These are phyloP conservation scores for Penicillium manginii DNA, from an alignment of 495 filamentous ascomycete species.

Conservation along the genomic window DNA sequence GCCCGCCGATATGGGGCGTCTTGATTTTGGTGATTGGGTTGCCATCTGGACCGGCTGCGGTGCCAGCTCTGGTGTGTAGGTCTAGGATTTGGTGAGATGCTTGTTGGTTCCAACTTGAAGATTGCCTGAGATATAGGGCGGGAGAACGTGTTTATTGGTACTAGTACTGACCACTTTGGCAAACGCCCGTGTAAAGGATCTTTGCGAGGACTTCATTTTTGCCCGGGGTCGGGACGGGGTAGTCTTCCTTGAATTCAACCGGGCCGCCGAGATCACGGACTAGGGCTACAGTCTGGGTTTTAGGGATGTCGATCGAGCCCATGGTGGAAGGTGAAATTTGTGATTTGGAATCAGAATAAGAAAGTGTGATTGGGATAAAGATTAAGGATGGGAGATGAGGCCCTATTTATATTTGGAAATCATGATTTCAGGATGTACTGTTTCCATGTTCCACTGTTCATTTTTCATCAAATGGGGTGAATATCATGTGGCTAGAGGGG, in stretches of 20 bases:
- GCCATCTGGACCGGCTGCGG: constrained; percentile 45
- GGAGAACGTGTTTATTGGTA: neutral
- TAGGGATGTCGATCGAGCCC: constrained; percentile 33
- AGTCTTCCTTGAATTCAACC: constrained; percentile 49
- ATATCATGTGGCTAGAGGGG: neutral
- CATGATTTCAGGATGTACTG: neutral
- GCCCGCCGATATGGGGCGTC: constrained; percentile 52
- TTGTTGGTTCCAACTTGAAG: neutral
- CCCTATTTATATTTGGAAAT: neutral
- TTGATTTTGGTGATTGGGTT: constrained; percentile 54
- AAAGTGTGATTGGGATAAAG: neutral
- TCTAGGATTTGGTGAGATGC: constrained; percentile 27
- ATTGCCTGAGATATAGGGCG: neutral
- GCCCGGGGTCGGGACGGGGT: constrained; percentile 48
- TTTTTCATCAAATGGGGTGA: neutral
- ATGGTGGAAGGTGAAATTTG: constrained; percentile 13
- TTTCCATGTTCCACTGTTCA: neutral
- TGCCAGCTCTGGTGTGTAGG: constrained; percentile 52
- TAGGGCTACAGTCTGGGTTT: constrained; percentile 50
- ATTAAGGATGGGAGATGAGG: neutral
- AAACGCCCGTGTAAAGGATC: constrained; percentile 53
- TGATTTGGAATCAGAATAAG: neutral
- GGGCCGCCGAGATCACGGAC: constrained; percentile 46
- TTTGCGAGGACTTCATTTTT: constrained; percentile 54
- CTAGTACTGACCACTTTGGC: constrained; percentile 48